Percentiles rank a stretch among this genome's conserved stretches.
Evolutionary conservation across 148 eudicot genomes (phyloP).

Genomic region (Cornus suecica): DNA sequence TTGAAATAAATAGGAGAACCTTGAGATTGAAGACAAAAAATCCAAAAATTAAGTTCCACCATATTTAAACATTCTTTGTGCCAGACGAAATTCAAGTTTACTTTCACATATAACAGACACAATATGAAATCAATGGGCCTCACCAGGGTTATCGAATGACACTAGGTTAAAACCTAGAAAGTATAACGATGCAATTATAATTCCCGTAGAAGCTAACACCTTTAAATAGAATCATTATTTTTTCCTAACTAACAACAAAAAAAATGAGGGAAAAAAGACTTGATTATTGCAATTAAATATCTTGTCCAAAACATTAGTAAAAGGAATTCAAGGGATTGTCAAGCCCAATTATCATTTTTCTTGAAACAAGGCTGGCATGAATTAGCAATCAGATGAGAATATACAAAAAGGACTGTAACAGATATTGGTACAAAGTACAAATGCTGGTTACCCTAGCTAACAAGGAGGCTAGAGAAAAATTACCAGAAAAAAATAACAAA

Average conservation of each 20-base stretch:
- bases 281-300: not conserved
- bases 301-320: not conserved
- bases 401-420: no score
- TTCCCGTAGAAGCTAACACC: not conserved
- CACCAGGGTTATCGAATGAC: not conserved
- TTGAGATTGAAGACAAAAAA: not conserved
- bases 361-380: no score
- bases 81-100: not conserved
- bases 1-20: no score
- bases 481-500: no score
- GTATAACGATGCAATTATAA: not conserved
- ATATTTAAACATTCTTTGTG: no score
- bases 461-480: no score
- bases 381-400: no score
- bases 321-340: not conserved
- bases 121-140: not conserved
- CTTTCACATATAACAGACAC: not conserved
- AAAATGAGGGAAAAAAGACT: not conserved
- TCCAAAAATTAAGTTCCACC: not conserved
- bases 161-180: not conserved
- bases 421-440: no score
- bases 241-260: no score
- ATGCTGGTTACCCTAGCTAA: no score
- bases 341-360: not conserved
- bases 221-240: no score